Evolutionary conservation across 1,284 basidiomycete species (phyloP).

Genomic region (Athelia sp.): DNA sequence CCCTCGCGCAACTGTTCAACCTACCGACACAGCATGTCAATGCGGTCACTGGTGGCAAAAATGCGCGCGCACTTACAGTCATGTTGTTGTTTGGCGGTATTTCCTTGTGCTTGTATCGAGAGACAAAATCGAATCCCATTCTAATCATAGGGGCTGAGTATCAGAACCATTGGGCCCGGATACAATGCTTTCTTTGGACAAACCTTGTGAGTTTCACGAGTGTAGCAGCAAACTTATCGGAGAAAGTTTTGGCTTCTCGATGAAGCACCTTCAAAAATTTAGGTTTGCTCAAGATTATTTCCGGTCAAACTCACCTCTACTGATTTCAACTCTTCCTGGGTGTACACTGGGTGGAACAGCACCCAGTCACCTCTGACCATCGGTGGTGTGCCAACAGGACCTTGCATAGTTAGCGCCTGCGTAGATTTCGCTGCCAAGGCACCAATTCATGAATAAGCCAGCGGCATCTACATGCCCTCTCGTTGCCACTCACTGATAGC

Average conservation of each 20-base stretch:
- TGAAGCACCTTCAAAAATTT: slow-evolving; percentile 60
- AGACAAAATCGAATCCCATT: slow-evolving; percentile 69
- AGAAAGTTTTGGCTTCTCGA: slow-evolving; percentile 56
- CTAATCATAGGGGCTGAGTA: no score
- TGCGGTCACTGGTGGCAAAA: background rate
- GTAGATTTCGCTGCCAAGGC: no score
- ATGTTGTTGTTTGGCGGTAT: slow-evolving; percentile 58
- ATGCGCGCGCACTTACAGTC: slow-evolving; percentile 21
- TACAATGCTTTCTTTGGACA: slow-evolving; percentile 6
- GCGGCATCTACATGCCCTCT: no score
- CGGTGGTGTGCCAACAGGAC: slow-evolving; percentile 40
- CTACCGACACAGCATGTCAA: background rate
- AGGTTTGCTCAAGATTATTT: background rate
- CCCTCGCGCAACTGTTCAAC: slow-evolving; percentile 67
- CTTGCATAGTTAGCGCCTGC: slow-evolving; percentile 20
- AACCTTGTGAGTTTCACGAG: slow-evolving; percentile 59
- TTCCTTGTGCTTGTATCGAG: slow-evolving; percentile 74
- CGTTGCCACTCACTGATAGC: background rate
- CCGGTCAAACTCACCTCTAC: slow-evolving; percentile 48
- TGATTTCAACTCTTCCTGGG: slow-evolving; percentile 70
- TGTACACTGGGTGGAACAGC: slow-evolving; percentile 79
- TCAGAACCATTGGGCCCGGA: background rate
- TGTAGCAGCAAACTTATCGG: slow-evolving; percentile 68
- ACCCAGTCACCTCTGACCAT: slow-evolving; percentile 74
- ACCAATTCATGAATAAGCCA: no score